Conservation (phyloP, 2,329 filamentous ascomycete genomes). For the Penicillium decumbens region DNA sequence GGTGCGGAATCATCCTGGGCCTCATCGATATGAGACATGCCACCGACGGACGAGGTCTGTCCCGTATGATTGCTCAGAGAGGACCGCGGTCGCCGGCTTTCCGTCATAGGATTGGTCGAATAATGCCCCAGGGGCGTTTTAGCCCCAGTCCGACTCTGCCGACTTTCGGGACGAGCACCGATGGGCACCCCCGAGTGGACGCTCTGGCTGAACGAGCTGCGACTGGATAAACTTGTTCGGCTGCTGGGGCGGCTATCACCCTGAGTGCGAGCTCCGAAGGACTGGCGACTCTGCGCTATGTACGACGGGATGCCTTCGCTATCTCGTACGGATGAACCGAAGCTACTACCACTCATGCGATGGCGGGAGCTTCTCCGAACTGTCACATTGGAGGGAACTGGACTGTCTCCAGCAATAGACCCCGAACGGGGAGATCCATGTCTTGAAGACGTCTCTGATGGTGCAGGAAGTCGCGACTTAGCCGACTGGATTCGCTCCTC, state of each 20-base stretch:
- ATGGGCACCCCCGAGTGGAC: conserved; percentile 37
- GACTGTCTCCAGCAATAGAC: conserved; percentile 46
- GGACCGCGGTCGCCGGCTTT: conserved; percentile 61
- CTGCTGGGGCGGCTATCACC: conserved; percentile 65
- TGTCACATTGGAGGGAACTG: conserved; percentile 54
- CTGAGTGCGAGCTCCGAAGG: conserved; percentile 45
- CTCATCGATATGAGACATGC: conserved; percentile 54
- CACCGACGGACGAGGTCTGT: conserved; percentile 53
- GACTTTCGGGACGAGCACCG: conserved; percentile 57
- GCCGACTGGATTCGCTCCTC: conserved; percentile 90
- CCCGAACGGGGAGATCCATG: conserved; percentile 68
- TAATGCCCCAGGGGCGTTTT: conserved; percentile 62
- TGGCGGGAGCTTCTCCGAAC: conserved; percentile 46
- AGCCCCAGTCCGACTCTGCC: conserved; percentile 56
- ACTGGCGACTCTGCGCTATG: conserved; percentile 40
- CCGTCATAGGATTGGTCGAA: conserved; percentile 45
- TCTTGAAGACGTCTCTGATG: conserved; percentile 66
- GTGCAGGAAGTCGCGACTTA: conserved; percentile 83
- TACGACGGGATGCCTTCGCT: conserved; percentile 36
- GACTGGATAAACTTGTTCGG: conserved; percentile 58
- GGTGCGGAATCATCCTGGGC: conserved; percentile 47
- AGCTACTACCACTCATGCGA: conserved; percentile 42
- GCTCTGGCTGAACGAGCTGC: conserved; percentile 40
- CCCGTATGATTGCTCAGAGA: conserved; percentile 60
- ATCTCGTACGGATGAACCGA: conserved; percentile 37